Evolutionary conservation across 1,284 basidiomycete genomes (phyloP).

Genomic region (Apiotrichum akiyoshidainum): DNA sequence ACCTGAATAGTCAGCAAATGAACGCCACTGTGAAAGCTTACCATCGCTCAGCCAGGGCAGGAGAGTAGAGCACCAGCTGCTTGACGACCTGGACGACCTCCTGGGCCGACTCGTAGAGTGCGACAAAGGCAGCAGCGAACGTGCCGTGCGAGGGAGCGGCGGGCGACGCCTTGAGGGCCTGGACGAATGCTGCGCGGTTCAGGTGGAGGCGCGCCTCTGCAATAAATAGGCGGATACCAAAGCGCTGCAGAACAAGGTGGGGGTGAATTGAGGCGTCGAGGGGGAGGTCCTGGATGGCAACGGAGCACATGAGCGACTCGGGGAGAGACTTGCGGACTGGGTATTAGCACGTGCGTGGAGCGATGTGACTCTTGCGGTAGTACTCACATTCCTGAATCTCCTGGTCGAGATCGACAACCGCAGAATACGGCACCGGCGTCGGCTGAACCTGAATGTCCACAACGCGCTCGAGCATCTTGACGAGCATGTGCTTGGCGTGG

Average conservation of each 20-base stretch:
- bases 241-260: conserved; percentile 43
- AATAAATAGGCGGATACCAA: conserved; percentile 42
- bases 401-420: conserved; percentile 37
- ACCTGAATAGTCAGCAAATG: not conserved
- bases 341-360: not conserved
- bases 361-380: too few relatives aligned
- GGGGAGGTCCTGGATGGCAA: conserved; percentile 38
- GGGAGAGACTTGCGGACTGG: conserved; percentile 39
- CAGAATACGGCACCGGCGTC: conserved; percentile 30
- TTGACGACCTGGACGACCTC: conserved; percentile 48
- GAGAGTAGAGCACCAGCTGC: conserved; percentile 45
- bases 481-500: conserved; percentile 10
- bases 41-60: conserved; percentile 40
- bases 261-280: conserved; percentile 37
- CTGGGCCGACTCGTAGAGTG: conserved; percentile 42
- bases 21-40: not conserved
- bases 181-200: conserved; percentile 42
- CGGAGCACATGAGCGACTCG: conserved; percentile 33
- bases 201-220: conserved; percentile 44
- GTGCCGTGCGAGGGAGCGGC: conserved; percentile 33
- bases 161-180: conserved; percentile 36
- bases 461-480: conserved; percentile 9
- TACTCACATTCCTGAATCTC: conserved; percentile 41
- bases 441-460: conserved; percentile 11
- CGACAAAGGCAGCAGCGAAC: conserved; percentile 35